Evolutionary conservation across 139 green algal genomes (phyloP).

Genomic region (Chlorella ohadii): DNA sequence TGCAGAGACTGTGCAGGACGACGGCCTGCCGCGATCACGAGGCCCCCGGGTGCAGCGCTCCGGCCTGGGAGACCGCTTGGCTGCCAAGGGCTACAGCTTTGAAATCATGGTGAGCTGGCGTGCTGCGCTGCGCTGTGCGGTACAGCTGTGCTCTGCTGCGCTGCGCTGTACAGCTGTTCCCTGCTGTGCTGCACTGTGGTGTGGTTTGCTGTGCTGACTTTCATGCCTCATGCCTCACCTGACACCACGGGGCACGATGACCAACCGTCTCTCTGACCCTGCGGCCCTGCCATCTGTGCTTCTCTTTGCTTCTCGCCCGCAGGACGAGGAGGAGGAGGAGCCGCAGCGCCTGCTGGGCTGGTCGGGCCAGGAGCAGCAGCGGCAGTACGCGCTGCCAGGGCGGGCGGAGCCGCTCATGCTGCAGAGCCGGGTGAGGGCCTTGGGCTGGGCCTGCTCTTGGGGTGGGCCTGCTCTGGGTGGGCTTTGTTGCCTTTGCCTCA

Average conservation of each 20-base stretch:
- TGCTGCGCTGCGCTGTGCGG: not conserved
- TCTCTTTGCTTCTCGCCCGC: too few species aligned
- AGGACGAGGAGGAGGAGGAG: constrained; percentile 35
- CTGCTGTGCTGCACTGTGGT: too few species aligned
- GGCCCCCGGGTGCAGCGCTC: constrained; percentile 5
- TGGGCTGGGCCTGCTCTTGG: too few species aligned
- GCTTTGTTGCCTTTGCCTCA: too few species aligned
- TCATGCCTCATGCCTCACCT: too few species aligned
- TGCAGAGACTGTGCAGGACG: constrained; percentile 16
- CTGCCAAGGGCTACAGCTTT: constrained; percentile 41
- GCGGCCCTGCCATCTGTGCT: not conserved
- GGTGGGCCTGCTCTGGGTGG: too few species aligned
- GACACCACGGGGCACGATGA: too few species aligned
- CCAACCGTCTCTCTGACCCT: too few species aligned
- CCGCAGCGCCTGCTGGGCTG: constrained; percentile 16
- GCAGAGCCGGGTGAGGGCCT: constrained; percentile 18
- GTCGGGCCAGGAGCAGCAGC: constrained; percentile 7
- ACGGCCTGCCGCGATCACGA: constrained; percentile 22
- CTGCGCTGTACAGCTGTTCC: too few species aligned
- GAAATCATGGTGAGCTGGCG: constrained; percentile 45
- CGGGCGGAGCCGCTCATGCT: constrained; percentile 3
- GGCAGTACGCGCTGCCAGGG: constrained; percentile 28
- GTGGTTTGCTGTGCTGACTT: too few species aligned
- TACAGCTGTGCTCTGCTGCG: not conserved
- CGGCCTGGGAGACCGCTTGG: constrained; percentile 42